Evolutionary conservation across 805 yeast species (phyloP).

Genomic region (Kuraishia cidri): DNA sequence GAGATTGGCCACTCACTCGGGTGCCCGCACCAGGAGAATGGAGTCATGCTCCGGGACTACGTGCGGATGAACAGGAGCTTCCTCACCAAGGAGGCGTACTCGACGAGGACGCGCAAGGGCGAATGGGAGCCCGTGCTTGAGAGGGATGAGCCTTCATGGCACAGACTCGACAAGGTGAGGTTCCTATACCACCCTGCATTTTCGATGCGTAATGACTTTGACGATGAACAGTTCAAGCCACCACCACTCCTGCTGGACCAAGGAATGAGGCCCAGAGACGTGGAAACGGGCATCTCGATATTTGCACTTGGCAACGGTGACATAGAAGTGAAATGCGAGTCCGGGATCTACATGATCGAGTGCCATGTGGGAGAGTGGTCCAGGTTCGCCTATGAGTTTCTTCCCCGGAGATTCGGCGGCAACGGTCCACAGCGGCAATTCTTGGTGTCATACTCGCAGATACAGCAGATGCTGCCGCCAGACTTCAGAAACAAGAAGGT

Average conservation of each 20-base stretch:
- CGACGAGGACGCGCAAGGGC: conserved; percentile 39
- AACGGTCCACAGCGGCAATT: conserved; percentile 49
- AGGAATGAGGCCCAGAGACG: conserved; percentile 21
- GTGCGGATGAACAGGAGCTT: conserved; percentile 74
- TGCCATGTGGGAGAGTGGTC: conserved; percentile 54
- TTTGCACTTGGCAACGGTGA: conserved; percentile 35
- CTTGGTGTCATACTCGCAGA: conserved; percentile 34
- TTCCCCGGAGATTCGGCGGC: conserved; percentile 50
- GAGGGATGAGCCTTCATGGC: conserved; percentile 78
- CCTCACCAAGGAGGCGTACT: conserved; percentile 56
- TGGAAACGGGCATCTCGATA: conserved; percentile 32
- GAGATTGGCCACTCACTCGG: conserved; percentile 91
- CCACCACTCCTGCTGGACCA: conserved; percentile 12
- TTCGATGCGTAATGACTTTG: conserved; percentile 53
- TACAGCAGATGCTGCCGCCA: conserved; percentile 27
- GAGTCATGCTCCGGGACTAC: conserved; percentile 88
- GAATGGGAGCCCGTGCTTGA: conserved; percentile 44
- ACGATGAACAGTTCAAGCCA: conserved; percentile 30
- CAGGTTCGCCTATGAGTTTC: conserved; percentile 49
- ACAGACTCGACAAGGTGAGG: conserved; percentile 68
- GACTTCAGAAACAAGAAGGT: conserved; percentile 25
- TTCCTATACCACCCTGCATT: conserved; percentile 79
- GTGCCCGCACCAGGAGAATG: conserved; percentile 84
- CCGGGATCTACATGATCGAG: conserved; percentile 75
- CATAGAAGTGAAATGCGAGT: conserved; percentile 36